Evolutionary conservation across 352 stramenopile species (phyloP).

Genomic region (Phytophthora quininea): DNA sequence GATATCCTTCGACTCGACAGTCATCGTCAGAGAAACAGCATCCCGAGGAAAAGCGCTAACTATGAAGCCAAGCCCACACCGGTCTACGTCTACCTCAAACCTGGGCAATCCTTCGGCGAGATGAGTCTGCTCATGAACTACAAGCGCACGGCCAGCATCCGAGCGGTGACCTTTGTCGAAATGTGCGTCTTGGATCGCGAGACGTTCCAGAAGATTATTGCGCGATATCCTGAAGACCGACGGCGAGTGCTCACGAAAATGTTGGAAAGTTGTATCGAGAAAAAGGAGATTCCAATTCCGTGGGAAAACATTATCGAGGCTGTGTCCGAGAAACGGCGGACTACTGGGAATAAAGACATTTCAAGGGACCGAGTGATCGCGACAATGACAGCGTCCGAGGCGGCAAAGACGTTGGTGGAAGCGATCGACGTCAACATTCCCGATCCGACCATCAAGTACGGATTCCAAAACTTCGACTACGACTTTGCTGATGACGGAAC

Average conservation of each 20-base stretch:
- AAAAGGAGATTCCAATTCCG: background rate
- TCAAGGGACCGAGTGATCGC: background rate
- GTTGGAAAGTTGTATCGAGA: background rate
- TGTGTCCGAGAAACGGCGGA: background rate
- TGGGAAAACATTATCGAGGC: conserved; percentile 1
- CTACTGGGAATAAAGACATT: background rate
- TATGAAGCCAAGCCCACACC: background rate
- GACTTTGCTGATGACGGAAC: background rate
- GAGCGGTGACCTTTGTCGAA: conserved; percentile 18
- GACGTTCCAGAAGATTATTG: background rate
- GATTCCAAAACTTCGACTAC: background rate
- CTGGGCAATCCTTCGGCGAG: conserved; percentile 31
- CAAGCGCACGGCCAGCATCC: conserved; percentile 16
- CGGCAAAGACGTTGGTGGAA: background rate
- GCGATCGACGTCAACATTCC: background rate
- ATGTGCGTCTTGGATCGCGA: conserved; percentile 12
- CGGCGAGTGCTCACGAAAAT: conserved; percentile 1
- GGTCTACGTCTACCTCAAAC: background rate
- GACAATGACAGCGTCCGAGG: background rate
- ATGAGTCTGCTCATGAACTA: conserved; percentile 36
- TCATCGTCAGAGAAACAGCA: background rate
- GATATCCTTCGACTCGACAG: background rate
- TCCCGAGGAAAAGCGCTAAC: background rate
- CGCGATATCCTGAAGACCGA: background rate
- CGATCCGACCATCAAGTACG: background rate